Conservation (phyloP, 2,329 filamentous ascomycete species). For the Fusarium goolgardi region DNA sequence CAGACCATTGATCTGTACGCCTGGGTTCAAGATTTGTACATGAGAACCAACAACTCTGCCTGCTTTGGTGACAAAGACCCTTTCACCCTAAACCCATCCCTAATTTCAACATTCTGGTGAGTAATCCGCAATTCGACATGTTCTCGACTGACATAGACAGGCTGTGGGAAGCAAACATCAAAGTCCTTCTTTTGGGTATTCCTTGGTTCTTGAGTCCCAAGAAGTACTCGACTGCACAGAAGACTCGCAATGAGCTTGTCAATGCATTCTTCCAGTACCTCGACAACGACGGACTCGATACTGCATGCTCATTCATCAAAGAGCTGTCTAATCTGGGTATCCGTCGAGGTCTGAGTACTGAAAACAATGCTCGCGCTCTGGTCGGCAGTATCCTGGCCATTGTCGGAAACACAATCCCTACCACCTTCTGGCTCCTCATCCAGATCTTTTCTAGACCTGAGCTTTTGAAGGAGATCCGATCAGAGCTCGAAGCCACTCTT, state of each 20-base stretch:
- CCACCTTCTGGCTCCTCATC: conserved; percentile 33
- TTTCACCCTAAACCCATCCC: conserved; percentile 19
- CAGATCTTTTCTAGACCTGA: conserved; percentile 25
- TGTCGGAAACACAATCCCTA: conserved; percentile 38
- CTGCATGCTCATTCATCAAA: conserved; percentile 35
- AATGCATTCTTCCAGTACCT: conserved; percentile 29
- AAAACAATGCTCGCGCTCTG: conserved; percentile 39
- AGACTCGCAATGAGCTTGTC: conserved; percentile 28
- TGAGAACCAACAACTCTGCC: conserved; percentile 40
- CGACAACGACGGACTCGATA: conserved; percentile 8
- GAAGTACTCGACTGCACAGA: conserved; percentile 17
- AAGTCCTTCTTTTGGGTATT: conserved; percentile 27
- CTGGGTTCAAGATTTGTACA: conserved; percentile 35
- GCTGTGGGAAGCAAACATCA: conserved; percentile 38
- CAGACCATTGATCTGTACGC: conserved; percentile 28
- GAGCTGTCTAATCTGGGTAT: conserved; percentile 27
- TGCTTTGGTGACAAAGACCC: conserved; percentile 39
- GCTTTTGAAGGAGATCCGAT: conserved; percentile 13
- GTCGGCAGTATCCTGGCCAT: conserved; percentile 36
- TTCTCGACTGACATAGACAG: not conserved
- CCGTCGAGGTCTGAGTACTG: conserved; percentile 33
- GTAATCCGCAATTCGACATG: fast-evolving
- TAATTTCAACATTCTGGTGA: conserved; percentile 32
- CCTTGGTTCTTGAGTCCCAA: conserved; percentile 37
- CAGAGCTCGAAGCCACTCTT: conserved; percentile 22